phyloP scores from a whole-genome alignment of 2,329 filamentous ascomycete genomes.

The Xylariaceae sp. region DNA sequence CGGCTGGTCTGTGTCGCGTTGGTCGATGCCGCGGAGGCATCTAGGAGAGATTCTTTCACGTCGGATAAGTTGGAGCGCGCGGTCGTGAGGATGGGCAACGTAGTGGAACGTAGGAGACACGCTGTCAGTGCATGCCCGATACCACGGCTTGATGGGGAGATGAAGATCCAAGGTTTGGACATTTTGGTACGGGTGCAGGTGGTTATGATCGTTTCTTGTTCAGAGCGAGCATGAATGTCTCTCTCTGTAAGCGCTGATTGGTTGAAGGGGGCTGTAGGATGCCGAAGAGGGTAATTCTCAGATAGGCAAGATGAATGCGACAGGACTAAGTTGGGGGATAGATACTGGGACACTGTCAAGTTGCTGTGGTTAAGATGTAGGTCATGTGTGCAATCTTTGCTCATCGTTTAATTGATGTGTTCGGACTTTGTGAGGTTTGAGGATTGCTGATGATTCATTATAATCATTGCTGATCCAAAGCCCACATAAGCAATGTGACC shows the following conservation, averaged over 20 bases:
- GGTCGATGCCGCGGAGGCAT: slow-evolving; percentile 40
- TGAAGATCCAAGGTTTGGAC: slow-evolving; percentile 58
- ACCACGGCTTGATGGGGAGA: slow-evolving; percentile 56
- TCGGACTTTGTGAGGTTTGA: neutral
- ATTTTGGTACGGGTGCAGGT: slow-evolving; percentile 35
- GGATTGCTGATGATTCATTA: slow-evolving; percentile 12
- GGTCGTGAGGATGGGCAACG: slow-evolving; percentile 55
- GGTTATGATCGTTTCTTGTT: neutral
- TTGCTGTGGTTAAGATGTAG: neutral
- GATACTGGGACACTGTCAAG: too few species aligned
- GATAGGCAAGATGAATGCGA: neutral
- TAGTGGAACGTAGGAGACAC: slow-evolving; percentile 55
- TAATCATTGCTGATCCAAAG: slow-evolving; percentile 2
- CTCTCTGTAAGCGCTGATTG: slow-evolving; percentile 11
- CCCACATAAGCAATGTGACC: neutral
- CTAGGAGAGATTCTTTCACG: slow-evolving; percentile 45
- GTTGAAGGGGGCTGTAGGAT: neutral
- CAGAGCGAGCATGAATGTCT: neutral
- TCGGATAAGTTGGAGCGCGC: slow-evolving; percentile 48
- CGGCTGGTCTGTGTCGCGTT: slow-evolving; percentile 34
- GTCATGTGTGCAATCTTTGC: neutral
- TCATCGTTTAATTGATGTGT: neutral
- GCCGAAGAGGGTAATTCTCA: slow-evolving; percentile 25
- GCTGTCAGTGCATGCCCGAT: slow-evolving; percentile 57
- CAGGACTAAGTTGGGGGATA: neutral